Conservation (phyloP, 192 early-diverging fungal species). For the Endogone sp. region DNA sequence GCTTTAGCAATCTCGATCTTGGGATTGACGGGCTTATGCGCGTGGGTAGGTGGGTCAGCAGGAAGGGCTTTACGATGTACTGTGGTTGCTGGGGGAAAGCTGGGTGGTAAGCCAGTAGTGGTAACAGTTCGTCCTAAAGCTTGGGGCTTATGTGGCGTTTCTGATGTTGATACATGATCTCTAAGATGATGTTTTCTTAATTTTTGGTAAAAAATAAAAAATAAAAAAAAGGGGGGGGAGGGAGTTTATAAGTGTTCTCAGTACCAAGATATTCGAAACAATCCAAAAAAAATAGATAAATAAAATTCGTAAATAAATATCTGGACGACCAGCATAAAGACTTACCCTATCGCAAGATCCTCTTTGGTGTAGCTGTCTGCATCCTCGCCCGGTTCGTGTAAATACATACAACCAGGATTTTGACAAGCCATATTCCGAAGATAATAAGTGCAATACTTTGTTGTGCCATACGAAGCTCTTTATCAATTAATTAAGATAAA, state of each 20-base stretch:
- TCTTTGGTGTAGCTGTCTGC: conserved; percentile 92
- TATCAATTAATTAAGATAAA: not conserved
- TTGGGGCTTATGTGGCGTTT: conserved; percentile 14
- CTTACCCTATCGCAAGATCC: conserved; percentile 70
- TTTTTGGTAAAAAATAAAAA: too few species aligned
- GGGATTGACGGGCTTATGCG: conserved; percentile 4
- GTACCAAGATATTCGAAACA: too few species aligned
- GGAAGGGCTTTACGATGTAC: conserved; percentile 11
- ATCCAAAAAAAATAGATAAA: too few species aligned
- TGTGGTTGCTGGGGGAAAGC: conserved; percentile 15
- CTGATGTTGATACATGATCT: conserved; percentile 34
- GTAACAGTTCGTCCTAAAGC: conserved; percentile 2
- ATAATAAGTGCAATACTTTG: conserved; percentile 98
- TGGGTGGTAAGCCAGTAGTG: conserved; percentile 13
- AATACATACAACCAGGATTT: conserved; percentile 91
- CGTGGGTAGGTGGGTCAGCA: not conserved
- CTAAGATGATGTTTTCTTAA: conserved; percentile 47
- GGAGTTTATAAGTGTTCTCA: too few species aligned
- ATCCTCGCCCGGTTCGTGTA: conserved; percentile 92
- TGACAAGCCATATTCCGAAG: conserved; percentile 88
- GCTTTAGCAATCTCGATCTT: conserved; percentile 11
- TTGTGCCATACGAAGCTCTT: conserved; percentile 94
- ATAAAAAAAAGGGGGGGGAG: too few species aligned
- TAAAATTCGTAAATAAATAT: too few species aligned
- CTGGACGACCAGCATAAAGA: too few species aligned